Base-by-base conservation (phyloP, 1,284 basidiomycete species). In the Naganishia albida region DNA sequence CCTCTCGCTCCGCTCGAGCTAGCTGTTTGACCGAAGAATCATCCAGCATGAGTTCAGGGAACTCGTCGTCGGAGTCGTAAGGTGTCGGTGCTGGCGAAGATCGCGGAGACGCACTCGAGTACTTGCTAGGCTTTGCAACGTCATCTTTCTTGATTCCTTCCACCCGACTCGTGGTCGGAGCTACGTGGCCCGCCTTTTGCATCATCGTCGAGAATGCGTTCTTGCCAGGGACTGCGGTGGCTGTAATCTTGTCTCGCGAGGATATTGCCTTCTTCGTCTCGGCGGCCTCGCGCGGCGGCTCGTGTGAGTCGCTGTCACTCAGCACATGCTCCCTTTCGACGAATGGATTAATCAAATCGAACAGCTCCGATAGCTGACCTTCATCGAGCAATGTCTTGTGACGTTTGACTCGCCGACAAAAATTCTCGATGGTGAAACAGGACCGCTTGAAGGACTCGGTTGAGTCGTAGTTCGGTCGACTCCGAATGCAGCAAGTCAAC, bases 401-500 rank as follows among this genome's bases (percentile, higher is more conserved):
- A n/a, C 73, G 72, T 25, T 70, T 71, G 3, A 71, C 67, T 34
- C 75, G 74, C 0, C 78, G 73, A 66, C 73, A 75, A 67, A 78
- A 80, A 54, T 75, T 77, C 63, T 80, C 76, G 20, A 80, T 51
- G 63, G 38, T 57, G 80, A 23, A 82, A 75, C 2, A 81, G 80
- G 67, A 64, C n/a, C 56, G 44, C 23, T 44, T 53, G 30, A 68
- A 62, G 10, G 40, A 28, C 26, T 62, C 64, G n/a, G 67, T 65
- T 1, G 87, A 88, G 2, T 76, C 79, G 10, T 85, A 79, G 15
- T 81, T 77, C 3, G 83, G 83, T 53, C 84, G 82, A 42, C 50
- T 49, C 23, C 59, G 60, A 53, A 81, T 81, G 76, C 91, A 89
- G 67, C 87, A 85, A 30, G 85, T 83, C 51, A 94, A 81, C 39